Base-by-base conservation (phyloP, 2,329 filamentous ascomycete species). In the Emericellopsis atlantica region DNA sequence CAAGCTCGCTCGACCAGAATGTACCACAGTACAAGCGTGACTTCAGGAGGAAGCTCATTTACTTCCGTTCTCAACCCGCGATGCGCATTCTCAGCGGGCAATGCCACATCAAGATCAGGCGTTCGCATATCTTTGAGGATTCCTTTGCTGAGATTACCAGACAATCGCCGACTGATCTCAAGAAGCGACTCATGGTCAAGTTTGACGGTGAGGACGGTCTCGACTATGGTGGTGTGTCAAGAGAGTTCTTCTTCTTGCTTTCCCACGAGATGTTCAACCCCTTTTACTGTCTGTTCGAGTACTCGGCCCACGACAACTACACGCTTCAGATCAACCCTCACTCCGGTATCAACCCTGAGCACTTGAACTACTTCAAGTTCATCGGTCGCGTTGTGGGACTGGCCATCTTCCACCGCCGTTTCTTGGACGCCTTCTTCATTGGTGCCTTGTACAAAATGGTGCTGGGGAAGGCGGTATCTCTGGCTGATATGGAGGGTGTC, bases 181-280 rank as follows among this genome's bases (percentile, higher is more conserved):
- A 98, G 79, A 98, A 98, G 69, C 79, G 92, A 38, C 65, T 98
- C 49, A 98, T 98, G 92, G 95, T 98, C 65, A 98, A 98, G 67
- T 98, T 98, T 52, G 92, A 98, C 51, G 92, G 92, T 38, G 92
- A 98, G 66, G 92, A 98, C 54, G 92, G 92, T 64, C 69, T 98
- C 45, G 92, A 98, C 64, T 98, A 98, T 56, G 92, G 92, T 61
- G 92, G 92, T 72, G 74, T 98, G 42, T 98, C 92, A 31, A 76
- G 89, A 75, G 92, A 98, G 65, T 98, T 98, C 71, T 98, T 98
- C 73, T 98, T 98, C 79, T 71, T 98, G 33, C 77, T 98, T 42
- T 96, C 90, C 14, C 92, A 98, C 66, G 92, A 98, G 69, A 98
- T 98, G 92, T 98, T 98, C 70, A 98, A 98, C 62, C 92, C 92